Conservation (phyloP, 495 filamentous ascomycete species). For the Saxispiralis lemnorum region DNA sequence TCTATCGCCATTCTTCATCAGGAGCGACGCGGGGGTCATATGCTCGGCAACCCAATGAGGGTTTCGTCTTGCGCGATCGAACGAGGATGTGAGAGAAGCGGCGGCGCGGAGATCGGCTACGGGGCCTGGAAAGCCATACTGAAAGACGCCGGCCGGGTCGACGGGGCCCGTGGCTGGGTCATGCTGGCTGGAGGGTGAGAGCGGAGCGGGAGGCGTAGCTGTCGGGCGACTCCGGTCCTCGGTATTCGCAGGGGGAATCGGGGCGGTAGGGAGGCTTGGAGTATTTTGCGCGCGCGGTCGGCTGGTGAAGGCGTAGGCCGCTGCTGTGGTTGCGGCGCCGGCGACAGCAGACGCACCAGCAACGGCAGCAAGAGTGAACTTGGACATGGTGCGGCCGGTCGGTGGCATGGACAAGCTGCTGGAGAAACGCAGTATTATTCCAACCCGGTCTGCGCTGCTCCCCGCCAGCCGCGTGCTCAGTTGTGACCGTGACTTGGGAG, state of each 20-base stretch:
- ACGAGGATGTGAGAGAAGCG: conserved; percentile 61
- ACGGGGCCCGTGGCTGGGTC: conserved; percentile 34
- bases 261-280: conserved; percentile 28
- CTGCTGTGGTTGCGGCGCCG: conserved; percentile 66
- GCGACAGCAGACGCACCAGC: conserved; percentile 78
- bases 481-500: too few relatives aligned
- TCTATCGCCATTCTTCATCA: conserved; percentile 58
- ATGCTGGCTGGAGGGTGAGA: conserved; percentile 18
- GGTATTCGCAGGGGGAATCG: conserved; percentile 12
- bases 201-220: conserved; percentile 20
- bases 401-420: conserved; percentile 5
- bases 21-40: conserved; percentile 78
- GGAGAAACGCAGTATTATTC: too few relatives aligned
- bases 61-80: conserved; percentile 81
- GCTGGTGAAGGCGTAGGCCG: conserved; percentile 48
- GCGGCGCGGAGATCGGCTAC: conserved; percentile 62
- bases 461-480: too few relatives aligned
- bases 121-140: conserved; percentile 94
- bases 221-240: conserved; percentile 18
- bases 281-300: conserved; percentile 26
- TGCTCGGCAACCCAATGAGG: conserved; percentile 93
- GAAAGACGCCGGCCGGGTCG: conserved; percentile 74
- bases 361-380: conserved; percentile 59
- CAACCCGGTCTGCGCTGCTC: too few relatives aligned
- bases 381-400: conserved; percentile 20